Evolutionary conservation across 805 yeast species (phyloP).

Genomic region (Schizosaccharomyces lindneri): DNA sequence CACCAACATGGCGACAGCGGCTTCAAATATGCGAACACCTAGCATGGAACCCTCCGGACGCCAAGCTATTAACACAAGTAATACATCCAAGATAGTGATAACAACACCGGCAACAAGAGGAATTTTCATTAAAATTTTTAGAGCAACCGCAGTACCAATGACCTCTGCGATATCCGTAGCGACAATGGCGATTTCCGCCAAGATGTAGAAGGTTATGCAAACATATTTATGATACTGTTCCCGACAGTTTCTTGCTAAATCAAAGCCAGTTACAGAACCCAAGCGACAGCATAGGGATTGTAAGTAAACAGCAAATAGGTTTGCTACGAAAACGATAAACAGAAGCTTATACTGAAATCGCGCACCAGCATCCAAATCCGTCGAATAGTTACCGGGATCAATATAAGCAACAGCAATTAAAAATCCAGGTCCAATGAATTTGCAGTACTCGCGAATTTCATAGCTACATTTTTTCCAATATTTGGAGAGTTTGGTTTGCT

Average conservation of each 20-base stretch:
- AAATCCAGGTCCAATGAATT: conserved; percentile 19
- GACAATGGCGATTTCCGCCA: conserved; percentile 76
- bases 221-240: conserved; percentile 40
- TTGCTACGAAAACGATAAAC: conserved; percentile 56
- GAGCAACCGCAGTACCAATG: conserved; percentile 88
- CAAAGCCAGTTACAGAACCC: conserved; percentile 86
- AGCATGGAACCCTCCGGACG: conserved; percentile 63
- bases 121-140: conserved; percentile 54
- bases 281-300: conserved; percentile 67
- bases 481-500: background rate
- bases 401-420: conserved; percentile 89
- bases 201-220: conserved; percentile 27
- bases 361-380: conserved; percentile 87
- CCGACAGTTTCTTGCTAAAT: conserved; percentile 69
- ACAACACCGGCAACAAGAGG: conserved; percentile 70
- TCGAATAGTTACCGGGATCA: conserved; percentile 94
- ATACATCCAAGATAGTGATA: conserved; percentile 62
- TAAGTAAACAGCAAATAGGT: conserved; percentile 63
- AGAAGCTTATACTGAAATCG: conserved; percentile 55
- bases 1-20: conserved; percentile 53
- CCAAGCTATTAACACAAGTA: conserved; percentile 68
- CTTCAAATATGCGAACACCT: conserved; percentile 57
- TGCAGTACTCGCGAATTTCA: conserved; percentile 1
- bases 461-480: background rate
- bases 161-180: conserved; percentile 95